A percentile compares a stretch with the other conserved stretches of the same genome.
These are phyloP conservation scores for Sindora glabra DNA, from an alignment of 306 rosid genomes.

Conservation along the genomic window DNA sequence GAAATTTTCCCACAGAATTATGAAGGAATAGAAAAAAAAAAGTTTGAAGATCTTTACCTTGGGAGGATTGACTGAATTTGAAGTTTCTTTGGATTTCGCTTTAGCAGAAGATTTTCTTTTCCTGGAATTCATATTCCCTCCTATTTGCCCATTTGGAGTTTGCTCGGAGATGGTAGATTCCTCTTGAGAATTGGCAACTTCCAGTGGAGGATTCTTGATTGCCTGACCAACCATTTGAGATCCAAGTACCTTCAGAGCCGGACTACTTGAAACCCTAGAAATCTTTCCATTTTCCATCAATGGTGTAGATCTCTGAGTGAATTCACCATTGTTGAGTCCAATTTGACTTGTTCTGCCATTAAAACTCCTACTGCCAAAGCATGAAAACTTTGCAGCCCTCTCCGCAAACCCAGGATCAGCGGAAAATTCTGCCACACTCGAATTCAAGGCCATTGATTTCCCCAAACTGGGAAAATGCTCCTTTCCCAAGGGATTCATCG, in stretches of 20 bases:
- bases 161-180: conserved; percentile 69
- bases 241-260: conserved; percentile 59
- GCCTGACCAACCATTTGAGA: conserved; percentile 38
- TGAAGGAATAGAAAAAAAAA: neutral
- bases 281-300: conserved; percentile 31
- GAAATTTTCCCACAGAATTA: neutral
- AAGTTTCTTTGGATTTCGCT: conserved; percentile 53
- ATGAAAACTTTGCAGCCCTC: conserved; percentile 86
- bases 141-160: conserved; percentile 34
- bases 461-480: conserved; percentile 26
- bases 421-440: conserved; percentile 55
- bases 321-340: conserved; percentile 34
- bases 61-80: conserved; percentile 16
- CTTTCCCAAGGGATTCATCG: conserved; percentile 23
- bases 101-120: conserved; percentile 69
- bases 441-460: conserved; percentile 43
- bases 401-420: conserved; percentile 91
- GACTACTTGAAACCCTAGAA: conserved; percentile 66
- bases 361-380: conserved; percentile 86
- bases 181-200: conserved; percentile 47
- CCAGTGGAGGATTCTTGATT: conserved; percentile 30
- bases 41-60: conserved; percentile 27
- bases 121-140: conserved; percentile 35
- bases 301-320: conserved; percentile 28
- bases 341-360: conserved; percentile 44